A percentile compares a stretch with the other conserved stretches of the same genome.
Evolutionary conservation across 257 asterid genomes (phyloP).

Genomic region (Solanum chmielewskii): DNA sequence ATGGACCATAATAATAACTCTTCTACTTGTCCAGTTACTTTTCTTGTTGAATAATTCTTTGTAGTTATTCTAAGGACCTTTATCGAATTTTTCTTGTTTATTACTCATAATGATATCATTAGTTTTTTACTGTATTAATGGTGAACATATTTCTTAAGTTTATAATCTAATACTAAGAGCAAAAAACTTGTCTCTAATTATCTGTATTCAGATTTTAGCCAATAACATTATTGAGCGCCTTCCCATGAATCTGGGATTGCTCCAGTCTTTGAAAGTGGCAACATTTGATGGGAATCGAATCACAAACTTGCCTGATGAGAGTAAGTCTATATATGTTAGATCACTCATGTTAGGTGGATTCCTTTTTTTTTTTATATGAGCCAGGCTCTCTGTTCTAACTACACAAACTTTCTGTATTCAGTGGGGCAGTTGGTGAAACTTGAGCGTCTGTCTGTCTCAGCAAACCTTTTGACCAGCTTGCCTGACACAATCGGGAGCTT

Average conservation of each 20-base stretch:
- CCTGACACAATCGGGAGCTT: constrained; percentile 98
- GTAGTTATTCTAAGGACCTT: background rate
- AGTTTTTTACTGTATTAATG: background rate
- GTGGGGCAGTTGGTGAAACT: constrained; percentile 98
- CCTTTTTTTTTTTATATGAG: background rate
- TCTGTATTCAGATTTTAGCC: constrained; percentile 56
- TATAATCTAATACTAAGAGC: background rate
- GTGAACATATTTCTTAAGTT: background rate
- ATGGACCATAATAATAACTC: background rate
- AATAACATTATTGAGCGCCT: constrained; percentile 68
- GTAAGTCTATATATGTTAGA: constrained; percentile 26
- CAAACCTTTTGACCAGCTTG: constrained; percentile 45
- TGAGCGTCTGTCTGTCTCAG: constrained; percentile 75
- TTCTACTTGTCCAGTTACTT: background rate
- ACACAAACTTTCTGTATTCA: constrained; percentile 13
- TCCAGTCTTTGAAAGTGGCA: constrained; percentile 70
- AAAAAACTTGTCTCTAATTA: background rate
- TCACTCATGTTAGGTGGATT: background rate
- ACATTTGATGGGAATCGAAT: constrained; percentile 75
- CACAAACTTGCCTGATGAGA: constrained; percentile 80
- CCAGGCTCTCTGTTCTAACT: background rate
- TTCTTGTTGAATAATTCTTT: background rate
- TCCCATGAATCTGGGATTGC: constrained; percentile 87
- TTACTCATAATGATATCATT: background rate
- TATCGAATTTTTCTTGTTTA: background rate